Evolutionary conservation across 139 green algal species (phyloP), one percentile per base, ranked within the genome.

Genomic region (Chlorokybus atmophyticus): DNA sequence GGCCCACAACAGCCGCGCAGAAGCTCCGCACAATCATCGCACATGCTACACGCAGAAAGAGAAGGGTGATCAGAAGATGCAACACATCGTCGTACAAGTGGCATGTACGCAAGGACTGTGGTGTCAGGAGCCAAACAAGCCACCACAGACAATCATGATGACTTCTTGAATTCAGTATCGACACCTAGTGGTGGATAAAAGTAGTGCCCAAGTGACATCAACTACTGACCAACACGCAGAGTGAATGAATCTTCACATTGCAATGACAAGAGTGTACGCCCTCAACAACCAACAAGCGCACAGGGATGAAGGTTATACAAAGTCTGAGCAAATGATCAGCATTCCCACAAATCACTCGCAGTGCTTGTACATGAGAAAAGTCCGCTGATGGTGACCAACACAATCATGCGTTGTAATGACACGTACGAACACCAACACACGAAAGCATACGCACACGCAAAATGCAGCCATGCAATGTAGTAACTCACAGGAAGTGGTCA

Each of bases 401-500:
- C 35, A 44, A 44, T 44, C 14, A 44, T 21, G 10, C 10, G 35
- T 14, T 44, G 14, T 44, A 21, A 14, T 10, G 10, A 14, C 35
- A 44, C 14, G 10, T n/a, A n/a, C n/a, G n/a, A n/a, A n/a, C n/a
- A n/a, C n/a, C n/a, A n/a, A n/a, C n/a, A n/a, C n/a, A n/a, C n/a
- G n/a, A n/a, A n/a, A n/a, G n/a, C n/a, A n/a, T n/a, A n/a, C n/a
- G n/a, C n/a, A n/a, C n/a, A n/a, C n/a, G n/a, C n/a, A n/a, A n/a
- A n/a, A n/a, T n/a, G n/a, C n/a, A n/a, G 14, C 14, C 35, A 44
- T 44, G 35, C 35, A 5, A 19, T 24, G 35, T 17, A 24, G 29
- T 32, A 4, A 68, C 55, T 70, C 1, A 70, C 62, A 70, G 44
- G 42, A 68, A 69, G 3, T 67, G 40, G n/a, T 32, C 24, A 40